Percentiles rank a stretch among this genome's conserved stretches.
phyloP scores from a whole-genome alignment of 345 rosid genomes.

The Dovyalis caffra region DNA sequence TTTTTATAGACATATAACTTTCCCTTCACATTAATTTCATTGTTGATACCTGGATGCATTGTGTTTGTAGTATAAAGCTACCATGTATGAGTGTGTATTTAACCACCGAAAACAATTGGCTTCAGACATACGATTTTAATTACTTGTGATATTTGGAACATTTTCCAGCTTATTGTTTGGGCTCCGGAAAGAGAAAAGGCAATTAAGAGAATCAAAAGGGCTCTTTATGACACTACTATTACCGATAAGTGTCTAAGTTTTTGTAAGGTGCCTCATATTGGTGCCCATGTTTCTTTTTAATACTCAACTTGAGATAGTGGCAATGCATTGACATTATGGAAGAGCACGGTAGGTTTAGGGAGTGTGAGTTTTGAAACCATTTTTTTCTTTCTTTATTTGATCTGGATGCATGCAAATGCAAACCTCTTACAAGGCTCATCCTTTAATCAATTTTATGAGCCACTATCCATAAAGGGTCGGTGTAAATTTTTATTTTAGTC shows the following conservation, averaged over 20 bases:
- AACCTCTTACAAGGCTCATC: background rate
- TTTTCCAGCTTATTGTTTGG: conserved; percentile 88
- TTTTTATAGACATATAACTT: background rate
- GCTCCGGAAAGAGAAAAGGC: conserved; percentile 98
- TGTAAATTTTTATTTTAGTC: background rate
- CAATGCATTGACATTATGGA: background rate
- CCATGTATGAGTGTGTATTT: conserved; percentile 1
- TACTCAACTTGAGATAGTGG: background rate
- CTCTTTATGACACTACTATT: conserved; percentile 87
- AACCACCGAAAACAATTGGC: background rate
- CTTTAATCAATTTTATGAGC: background rate
- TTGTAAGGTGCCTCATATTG: background rate
- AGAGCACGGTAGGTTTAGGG: background rate
- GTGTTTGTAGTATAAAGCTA: background rate
- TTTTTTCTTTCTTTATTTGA: too few species aligned
- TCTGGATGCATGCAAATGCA: background rate
- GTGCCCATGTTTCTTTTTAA: background rate
- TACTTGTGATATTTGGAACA: conserved; percentile 7
- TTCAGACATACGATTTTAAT: conserved; percentile 13
- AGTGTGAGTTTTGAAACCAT: background rate
- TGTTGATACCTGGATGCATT: background rate
- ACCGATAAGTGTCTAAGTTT: conserved; percentile 45
- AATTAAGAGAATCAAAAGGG: conserved; percentile 96
- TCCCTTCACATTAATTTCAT: background rate
- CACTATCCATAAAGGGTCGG: background rate